Evolutionary conservation across 1,139 yeast species (phyloP), one percentile per base, ranked within the genome.

Genomic region (Sugiyamaella neomexicana): DNA sequence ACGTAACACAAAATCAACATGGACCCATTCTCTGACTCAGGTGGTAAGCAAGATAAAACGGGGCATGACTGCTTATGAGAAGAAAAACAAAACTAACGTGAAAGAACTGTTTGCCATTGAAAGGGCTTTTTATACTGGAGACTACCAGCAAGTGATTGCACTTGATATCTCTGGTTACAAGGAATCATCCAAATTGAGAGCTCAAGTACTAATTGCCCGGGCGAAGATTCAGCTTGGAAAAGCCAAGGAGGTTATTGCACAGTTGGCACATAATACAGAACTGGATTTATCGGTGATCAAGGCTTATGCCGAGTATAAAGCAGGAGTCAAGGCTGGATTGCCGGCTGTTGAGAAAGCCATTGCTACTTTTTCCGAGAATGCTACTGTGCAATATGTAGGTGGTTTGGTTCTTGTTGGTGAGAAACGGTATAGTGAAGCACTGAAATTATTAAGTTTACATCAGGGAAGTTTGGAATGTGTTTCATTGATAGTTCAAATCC

Each of bases 111-210:
- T 67, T 55, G 60, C 68, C 44, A 64, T 74, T 47, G 74, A 73
- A 58, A 69, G 68, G 60, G 73, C 74, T 25, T 74, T 71, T 60
- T 73, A 74, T 59, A 65, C 73, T 13, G 76, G 76, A 42, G 72
- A 72, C 52, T 73, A 67, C 58, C 60, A 60, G 44, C 65, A 68
- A 41, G 77, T 73, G 10, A 31, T 68, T 15, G 57, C 52, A 15
- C 57, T 69, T 34, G 67, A 69, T 48, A 60, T 66, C 23, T 57
- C 65, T 23, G 53, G 56, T 8, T 58, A 61, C 52, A 47, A 63
- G 13, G 65, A 58, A 6, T 62, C 63, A 15, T 60, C 63, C 52
- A 58, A 55, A 39, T 50, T 60, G 25, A 63, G 64, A 40, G 75
- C 74, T 9, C 61, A 63, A 31, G 65, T 68, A 40, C 65, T 72